A percentile compares a stretch with the other conserved stretches of the same genome.
Conservation (phyloP, 768 basidiomycete species). For the Amanita thiersii region DNA sequence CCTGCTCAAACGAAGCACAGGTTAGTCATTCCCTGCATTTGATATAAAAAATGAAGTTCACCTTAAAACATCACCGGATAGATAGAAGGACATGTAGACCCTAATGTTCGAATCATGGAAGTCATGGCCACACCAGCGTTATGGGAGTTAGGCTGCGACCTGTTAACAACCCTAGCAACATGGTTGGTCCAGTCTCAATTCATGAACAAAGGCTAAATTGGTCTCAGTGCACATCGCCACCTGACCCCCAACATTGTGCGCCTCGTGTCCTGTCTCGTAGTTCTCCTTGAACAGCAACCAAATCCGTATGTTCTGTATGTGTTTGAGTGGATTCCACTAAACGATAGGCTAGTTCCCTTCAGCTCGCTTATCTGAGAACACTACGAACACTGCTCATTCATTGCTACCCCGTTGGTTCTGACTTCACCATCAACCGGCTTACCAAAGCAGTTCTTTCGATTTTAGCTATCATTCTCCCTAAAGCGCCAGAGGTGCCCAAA, state of each 20-base stretch:
- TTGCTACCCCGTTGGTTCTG: slow-evolving; percentile 39
- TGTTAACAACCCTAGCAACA: slow-evolving; percentile 37
- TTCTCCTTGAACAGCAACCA: slow-evolving; percentile 52
- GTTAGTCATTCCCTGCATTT: slow-evolving; percentile 15
- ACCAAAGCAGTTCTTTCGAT: slow-evolving; percentile 43
- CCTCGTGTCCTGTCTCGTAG: slow-evolving; percentile 42
- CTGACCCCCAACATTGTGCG: slow-evolving; percentile 49
- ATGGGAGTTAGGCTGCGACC: slow-evolving; percentile 42
- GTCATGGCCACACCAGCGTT: slow-evolving; percentile 39
- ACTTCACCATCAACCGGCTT: slow-evolving; percentile 43
- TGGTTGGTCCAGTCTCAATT: slow-evolving; percentile 31
- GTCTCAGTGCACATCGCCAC: slow-evolving; percentile 40
- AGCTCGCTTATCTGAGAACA: slow-evolving; percentile 35
- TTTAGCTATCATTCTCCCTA: slow-evolving; percentile 39
- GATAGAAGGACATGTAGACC: slow-evolving; percentile 43
- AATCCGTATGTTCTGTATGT: slow-evolving; percentile 32
- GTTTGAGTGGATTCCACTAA: not conserved
- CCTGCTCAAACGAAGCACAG: slow-evolving; percentile 39
- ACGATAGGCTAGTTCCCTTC: slow-evolving; percentile 23
- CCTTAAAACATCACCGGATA: slow-evolving; percentile 15
- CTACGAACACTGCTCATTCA: slow-evolving; percentile 32
- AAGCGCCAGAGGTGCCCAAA: slow-evolving; percentile 23
- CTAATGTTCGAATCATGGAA: slow-evolving; percentile 47
- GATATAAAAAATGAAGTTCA: too few species aligned
- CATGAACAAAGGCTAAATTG: not conserved